Evolutionary conservation across 225 moss, liverwort and hornwort species (phyloP).

Genomic region (Climacium dendroides): DNA sequence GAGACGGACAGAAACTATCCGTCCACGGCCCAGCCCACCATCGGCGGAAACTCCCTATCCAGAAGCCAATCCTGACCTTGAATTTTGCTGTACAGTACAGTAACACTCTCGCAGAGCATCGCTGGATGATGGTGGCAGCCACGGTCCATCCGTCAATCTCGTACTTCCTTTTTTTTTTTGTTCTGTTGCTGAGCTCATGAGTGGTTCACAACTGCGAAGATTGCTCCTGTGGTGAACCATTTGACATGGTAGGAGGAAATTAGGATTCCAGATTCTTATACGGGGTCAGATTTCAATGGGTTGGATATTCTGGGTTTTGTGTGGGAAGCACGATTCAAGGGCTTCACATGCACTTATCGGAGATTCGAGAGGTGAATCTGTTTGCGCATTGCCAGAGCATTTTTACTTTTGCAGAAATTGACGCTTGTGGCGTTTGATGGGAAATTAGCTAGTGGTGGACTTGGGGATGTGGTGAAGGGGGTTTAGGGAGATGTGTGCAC

Average conservation of each 20-base stretch:
- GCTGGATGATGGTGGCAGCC: neutral
- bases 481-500: constrained; percentile 27
- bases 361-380: neutral
- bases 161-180: neutral
- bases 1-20: neutral
- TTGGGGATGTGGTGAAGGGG: neutral
- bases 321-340: neutral
- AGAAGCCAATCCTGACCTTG: neutral
- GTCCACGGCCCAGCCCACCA: neutral
- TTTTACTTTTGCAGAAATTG: neutral
- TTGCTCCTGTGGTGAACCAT: neutral
- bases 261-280: neutral
- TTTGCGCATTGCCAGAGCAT: neutral
- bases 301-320: neutral
- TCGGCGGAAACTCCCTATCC: neutral
- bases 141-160: neutral
- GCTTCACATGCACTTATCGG: neutral
- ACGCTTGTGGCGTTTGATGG: neutral
- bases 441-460: neutral
- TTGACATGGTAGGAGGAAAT: neutral
- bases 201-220: neutral
- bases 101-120: neutral
- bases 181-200: neutral
- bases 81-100: neutral
- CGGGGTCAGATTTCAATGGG: neutral